A percentile compares a stretch with the other conserved stretches of the same genome.
phyloP scores from a whole-genome alignment of 257 asterid species.

The Fraxinus cuspidata region DNA sequence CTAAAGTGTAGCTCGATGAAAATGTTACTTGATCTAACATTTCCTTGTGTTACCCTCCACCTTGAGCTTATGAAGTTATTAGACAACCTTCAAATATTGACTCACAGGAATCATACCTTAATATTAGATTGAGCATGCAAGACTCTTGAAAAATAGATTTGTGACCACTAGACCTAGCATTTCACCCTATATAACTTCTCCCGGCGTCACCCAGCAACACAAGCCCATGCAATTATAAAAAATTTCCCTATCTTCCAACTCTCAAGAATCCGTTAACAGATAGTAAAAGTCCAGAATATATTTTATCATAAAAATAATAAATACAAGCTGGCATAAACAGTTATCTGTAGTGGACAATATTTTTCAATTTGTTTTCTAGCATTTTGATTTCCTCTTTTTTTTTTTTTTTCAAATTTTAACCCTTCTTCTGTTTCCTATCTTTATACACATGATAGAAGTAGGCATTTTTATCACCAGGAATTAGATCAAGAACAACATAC shows the following conservation, averaged over 20 bases:
- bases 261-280: neutral
- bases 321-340: constrained; percentile 16
- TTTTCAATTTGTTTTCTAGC: constrained; percentile 9
- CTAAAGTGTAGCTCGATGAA: too few species aligned
- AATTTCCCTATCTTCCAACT: neutral
- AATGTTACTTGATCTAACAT: neutral
- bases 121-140: neutral
- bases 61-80: neutral
- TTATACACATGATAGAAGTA: constrained; percentile 27
- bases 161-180: neutral
- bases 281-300: neutral
- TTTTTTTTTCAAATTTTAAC: neutral
- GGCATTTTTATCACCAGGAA: constrained; percentile 12
- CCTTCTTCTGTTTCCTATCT: constrained; percentile 23
- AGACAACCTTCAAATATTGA: neutral
- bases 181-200: neutral
- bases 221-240: neutral
- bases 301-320: constrained; percentile 17
- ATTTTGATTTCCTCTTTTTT: constrained; percentile 6
- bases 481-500: constrained; percentile 29
- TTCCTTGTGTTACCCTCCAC: neutral
- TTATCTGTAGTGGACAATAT: constrained; percentile 30
- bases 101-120: neutral
- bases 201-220: neutral
- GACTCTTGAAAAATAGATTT: neutral